Evolutionary conservation across 345 rosid species (phyloP).

Genomic region (Draba incana): DNA sequence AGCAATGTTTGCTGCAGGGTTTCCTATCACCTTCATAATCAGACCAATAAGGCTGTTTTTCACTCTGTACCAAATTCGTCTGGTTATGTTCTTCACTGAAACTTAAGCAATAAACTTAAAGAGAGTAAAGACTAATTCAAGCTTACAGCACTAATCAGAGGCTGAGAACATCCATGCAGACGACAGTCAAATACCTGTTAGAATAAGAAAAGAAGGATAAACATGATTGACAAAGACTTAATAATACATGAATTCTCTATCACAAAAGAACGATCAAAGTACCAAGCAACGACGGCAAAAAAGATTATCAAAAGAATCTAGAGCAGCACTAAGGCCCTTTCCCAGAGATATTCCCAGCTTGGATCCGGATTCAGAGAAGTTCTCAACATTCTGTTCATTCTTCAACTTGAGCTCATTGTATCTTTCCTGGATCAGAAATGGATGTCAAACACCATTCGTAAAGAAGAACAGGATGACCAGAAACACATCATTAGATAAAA

Average conservation of each 20-base stretch:
- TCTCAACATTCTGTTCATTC: constrained; percentile 49
- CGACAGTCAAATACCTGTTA: constrained; percentile 96
- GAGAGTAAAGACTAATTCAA: constrained; percentile 26
- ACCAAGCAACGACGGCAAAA: constrained; percentile 99
- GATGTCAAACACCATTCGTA: constrained; percentile 21
- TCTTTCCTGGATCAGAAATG: constrained; percentile 66
- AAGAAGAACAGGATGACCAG: constrained; percentile 31
- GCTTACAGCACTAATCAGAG: constrained; percentile 82
- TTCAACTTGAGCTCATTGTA: constrained; percentile 65
- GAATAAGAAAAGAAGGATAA: constrained; percentile 26
- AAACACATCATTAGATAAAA: constrained; percentile 17
- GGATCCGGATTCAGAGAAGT: constrained; percentile 49
- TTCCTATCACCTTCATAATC: constrained; percentile 81
- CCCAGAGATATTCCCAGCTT: constrained; percentile 66
- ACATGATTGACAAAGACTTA: constrained; percentile 13
- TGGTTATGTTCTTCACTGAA: constrained; percentile 36
- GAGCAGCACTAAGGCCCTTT: constrained; percentile 83
- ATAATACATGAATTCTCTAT: constrained; percentile 17
- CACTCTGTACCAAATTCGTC: constrained; percentile 64
- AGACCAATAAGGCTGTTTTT: constrained; percentile 76
- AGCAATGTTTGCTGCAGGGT: constrained; percentile 89
- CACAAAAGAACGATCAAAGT: constrained; percentile 37
- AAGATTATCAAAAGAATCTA: constrained; percentile 98
- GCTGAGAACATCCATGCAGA: constrained; percentile 97
- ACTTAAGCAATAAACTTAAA: constrained; percentile 15